Evolutionary conservation across 805 yeast species (phyloP), one percentile per base, ranked within the genome.

Genomic region (Cyberlindnera japonica): DNA sequence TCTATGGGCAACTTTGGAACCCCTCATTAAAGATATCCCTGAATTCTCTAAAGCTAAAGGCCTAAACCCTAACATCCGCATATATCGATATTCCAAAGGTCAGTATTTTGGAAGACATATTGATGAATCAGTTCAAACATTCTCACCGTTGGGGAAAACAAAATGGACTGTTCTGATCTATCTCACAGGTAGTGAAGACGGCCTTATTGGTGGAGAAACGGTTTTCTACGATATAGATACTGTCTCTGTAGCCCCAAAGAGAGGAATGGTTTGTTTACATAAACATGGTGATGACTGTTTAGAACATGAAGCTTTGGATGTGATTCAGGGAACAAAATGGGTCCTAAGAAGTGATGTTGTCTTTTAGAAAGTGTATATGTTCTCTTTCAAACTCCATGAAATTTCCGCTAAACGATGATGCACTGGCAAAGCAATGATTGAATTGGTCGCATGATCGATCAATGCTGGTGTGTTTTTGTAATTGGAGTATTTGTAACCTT

Each of bases 241-340:
- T 1, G 47, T 64, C 20, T 61, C 61, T 13, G 64, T 76, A 3
- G 72, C 68, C 40, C 83, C 83, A 0, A 51, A 55, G 14, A 67
- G 62, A 41, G 86, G 84, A 0, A 64, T 72, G 72, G 81, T 80
- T 0, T 61, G 79, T 30, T 57, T 79, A 34, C 86, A 79, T 50
- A 77, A 77, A 48, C 86, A 79, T 54, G 84, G 86, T 0, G 78
- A 75, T 44, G 82, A 78, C 46, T 79, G 85, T 54, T 52, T 79
- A 44, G 54, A 68, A 35, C 86, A 79, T 49, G 83, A 79, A 46
- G 83, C 75, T 3, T 72, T 72, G 44, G 43, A 64, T 35, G 83
- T 79, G 0, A 55, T 48, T 7, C 54, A 49, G 2, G 86, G 84
- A 0, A 74, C 61, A 21, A 79, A 79, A 54, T 79, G 84, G 85